phyloP scores from a whole-genome alignment of 148 eudicot genomes.

The Tetragonia tetragonoides region DNA sequence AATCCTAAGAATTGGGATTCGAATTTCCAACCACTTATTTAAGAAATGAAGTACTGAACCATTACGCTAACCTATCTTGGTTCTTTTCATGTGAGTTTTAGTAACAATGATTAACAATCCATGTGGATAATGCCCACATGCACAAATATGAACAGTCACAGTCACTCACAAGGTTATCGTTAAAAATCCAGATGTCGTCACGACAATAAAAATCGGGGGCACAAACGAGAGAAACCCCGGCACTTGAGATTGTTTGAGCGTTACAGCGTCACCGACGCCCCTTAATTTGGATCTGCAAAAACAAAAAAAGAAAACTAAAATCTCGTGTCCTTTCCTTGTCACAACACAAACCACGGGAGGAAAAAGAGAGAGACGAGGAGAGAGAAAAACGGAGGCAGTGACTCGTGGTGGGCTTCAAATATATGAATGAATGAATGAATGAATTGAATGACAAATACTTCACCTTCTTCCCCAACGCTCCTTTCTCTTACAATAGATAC shows the following conservation, averaged over 20 bases:
- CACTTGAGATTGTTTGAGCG: background rate
- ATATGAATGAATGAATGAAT: constrained; percentile 15
- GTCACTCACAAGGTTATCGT: too few relatives aligned
- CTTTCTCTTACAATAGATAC: constrained; percentile 71
- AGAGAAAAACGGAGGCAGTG: background rate
- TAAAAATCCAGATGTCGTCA: background rate
- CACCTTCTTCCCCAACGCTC: constrained; percentile 48
- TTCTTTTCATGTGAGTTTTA: too few relatives aligned
- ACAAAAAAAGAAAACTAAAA: too few relatives aligned
- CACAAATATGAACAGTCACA: too few relatives aligned
- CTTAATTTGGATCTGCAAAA: background rate
- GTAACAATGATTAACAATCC: too few relatives aligned
- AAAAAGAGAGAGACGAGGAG: constrained; percentile 4
- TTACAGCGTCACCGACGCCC: background rate
- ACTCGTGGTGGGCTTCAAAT: background rate
- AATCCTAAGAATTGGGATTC: too few relatives aligned
- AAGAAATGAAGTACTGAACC: too few relatives aligned
- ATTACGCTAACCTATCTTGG: too few relatives aligned
- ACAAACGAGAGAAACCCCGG: background rate
- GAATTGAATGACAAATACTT: too few relatives aligned
- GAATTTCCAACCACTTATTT: too few relatives aligned
- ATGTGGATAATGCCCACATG: background rate
- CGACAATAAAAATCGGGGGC: background rate
- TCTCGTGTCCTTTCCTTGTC: background rate
- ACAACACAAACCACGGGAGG: background rate